Percentiles rank a stretch among this genome's conserved stretches.
Conservation (phyloP, 2,329 filamentous ascomycete species). For the Pseudogymnoascus sp. region DNA sequence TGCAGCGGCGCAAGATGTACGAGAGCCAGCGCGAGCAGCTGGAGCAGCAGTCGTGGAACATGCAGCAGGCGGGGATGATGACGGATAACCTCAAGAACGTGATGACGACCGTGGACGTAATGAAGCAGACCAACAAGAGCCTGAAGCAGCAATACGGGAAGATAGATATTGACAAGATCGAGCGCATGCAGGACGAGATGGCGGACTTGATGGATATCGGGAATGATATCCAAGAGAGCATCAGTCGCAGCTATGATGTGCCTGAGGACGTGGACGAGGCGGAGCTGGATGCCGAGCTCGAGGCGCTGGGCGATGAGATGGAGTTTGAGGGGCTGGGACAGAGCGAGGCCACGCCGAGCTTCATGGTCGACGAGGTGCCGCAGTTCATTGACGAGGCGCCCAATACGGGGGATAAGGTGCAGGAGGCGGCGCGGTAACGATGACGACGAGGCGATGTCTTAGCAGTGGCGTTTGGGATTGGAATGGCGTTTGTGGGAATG, state of each 20-base stretch:
- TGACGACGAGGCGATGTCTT: background rate
- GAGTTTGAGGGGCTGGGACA: constrained; percentile 63
- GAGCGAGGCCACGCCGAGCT: constrained; percentile 61
- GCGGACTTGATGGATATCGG: constrained; percentile 94
- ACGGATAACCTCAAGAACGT: constrained; percentile 97
- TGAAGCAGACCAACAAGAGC: constrained; percentile 94
- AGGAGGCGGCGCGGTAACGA: constrained; percentile 56
- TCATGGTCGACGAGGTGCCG: constrained; percentile 80
- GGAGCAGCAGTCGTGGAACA: constrained; percentile 93
- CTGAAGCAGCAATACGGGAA: constrained; percentile 92
- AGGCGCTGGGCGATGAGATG: constrained; percentile 89
- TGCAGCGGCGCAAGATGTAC: constrained; percentile 90
- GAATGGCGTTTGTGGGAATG: background rate
- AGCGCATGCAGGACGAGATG: constrained; percentile 98
- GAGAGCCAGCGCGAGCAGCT: constrained; percentile 91
- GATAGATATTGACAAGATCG: constrained; percentile 95
- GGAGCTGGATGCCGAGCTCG: constrained; percentile 91
- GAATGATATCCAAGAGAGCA: constrained; percentile 95
- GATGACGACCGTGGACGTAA: constrained; percentile 95
- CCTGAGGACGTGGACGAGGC: constrained; percentile 96
- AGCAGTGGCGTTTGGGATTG: background rate
- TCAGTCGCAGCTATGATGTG: constrained; percentile 84
- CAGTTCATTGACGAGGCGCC: constrained; percentile 92
- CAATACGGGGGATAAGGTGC: constrained; percentile 62
- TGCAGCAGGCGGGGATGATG: constrained; percentile 98